These are phyloP conservation scores for Aspergillus sp. DNA, from an alignment of 2,329 filamentous ascomycete species.

Conservation along the genomic window DNA sequence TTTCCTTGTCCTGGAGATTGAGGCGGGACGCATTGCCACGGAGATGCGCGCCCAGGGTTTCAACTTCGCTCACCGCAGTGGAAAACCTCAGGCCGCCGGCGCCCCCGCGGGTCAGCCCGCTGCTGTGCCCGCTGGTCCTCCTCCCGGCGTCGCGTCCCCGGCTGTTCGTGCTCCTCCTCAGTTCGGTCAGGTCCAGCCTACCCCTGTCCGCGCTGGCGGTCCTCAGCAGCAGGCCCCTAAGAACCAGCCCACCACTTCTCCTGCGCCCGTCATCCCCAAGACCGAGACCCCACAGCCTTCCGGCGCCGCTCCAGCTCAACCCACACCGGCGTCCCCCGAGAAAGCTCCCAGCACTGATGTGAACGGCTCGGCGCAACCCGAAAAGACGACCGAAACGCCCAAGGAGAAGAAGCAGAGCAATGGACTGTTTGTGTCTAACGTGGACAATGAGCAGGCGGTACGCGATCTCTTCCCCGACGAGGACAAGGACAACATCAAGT, in stretches of 20 bases:
- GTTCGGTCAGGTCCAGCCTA: constrained; percentile 42
- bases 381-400: constrained; percentile 48
- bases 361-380: constrained; percentile 53
- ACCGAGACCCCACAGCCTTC: constrained; percentile 36
- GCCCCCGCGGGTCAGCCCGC: constrained; percentile 21
- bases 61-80: constrained; percentile 94
- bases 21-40: constrained; percentile 92
- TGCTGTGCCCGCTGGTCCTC: constrained; percentile 21
- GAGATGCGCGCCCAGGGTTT: constrained; percentile 99
- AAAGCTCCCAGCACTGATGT: constrained; percentile 51
- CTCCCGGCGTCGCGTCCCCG: constrained; percentile 34
- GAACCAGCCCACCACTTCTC: constrained; percentile 26
- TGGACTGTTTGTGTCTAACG: constrained; percentile 86
- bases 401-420: constrained; percentile 69
- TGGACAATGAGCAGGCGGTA: constrained; percentile 78
- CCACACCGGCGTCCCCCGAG: constrained; percentile 43
- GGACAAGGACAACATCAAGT: constrained; percentile 76
- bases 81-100: constrained; percentile 63
- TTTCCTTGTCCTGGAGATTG: constrained; percentile 90
- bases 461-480: constrained; percentile 79
- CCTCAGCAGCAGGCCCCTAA: constrained; percentile 28
- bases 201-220: constrained; percentile 22
- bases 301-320: constrained; percentile 39
- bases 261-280: constrained; percentile 43
- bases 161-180: constrained; percentile 40